Evolutionary conservation across 2,329 filamentous ascomycete genomes (phyloP).

Genomic region (Domatiomyces catenatus): DNA sequence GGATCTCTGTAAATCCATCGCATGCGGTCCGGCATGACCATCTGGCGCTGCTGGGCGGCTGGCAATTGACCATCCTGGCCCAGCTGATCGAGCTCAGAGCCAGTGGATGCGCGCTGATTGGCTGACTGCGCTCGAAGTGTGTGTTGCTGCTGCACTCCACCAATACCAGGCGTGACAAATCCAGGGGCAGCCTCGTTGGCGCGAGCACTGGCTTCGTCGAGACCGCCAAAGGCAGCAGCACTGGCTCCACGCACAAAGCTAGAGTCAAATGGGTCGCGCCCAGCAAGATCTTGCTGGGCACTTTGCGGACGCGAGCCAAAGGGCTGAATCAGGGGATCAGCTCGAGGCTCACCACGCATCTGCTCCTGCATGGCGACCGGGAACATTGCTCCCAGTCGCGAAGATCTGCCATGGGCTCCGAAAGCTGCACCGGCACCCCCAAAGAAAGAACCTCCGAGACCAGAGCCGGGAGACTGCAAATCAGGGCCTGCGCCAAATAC

Average conservation of each 20-base stretch:
- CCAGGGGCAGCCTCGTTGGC: background rate
- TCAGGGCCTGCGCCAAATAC: constrained; percentile 66
- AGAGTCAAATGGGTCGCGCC: constrained; percentile 13
- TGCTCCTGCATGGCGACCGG: constrained; percentile 80
- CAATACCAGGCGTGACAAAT: background rate
- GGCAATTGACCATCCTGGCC: constrained; percentile 42
- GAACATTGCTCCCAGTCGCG: constrained; percentile 77
- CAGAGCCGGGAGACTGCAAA: constrained; percentile 57
- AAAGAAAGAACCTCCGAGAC: constrained; percentile 44
- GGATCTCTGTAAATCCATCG: constrained; percentile 96
- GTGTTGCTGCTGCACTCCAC: constrained; percentile 1
- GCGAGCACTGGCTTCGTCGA: background rate
- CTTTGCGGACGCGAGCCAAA: constrained; percentile 13
- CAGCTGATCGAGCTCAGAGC: constrained; percentile 17
- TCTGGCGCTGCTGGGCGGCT: constrained; percentile 58
- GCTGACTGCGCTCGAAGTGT: background rate
- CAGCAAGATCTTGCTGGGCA: constrained; percentile 9
- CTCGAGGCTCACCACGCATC: constrained; percentile 45
- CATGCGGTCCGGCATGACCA: constrained; percentile 99
- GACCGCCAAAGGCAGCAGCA: background rate
- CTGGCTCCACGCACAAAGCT: background rate
- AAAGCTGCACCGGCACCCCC: constrained; percentile 43
- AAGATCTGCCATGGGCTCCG: constrained; percentile 48
- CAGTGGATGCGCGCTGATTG: constrained; percentile 20
- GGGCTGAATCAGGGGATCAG: constrained; percentile 32